A percentile compares a stretch with the other conserved stretches of the same genome.
Evolutionary conservation across 2,329 filamentous ascomycete species (phyloP).

Genomic region (Penicillium sp.): DNA sequence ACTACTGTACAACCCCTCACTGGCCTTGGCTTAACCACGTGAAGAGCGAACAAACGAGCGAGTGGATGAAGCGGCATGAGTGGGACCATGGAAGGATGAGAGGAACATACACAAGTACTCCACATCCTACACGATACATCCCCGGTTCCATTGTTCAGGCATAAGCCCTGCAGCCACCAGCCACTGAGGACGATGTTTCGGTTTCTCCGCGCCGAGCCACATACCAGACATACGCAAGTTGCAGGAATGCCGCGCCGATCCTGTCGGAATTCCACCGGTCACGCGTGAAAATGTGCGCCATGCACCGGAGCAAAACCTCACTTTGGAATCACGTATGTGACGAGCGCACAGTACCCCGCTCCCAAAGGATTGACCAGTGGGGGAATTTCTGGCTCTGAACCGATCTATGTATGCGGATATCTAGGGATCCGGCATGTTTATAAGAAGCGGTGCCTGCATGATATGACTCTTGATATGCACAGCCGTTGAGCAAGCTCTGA

Average conservation of each 20-base stretch:
- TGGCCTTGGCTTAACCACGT: neutral
- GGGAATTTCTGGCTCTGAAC: neutral
- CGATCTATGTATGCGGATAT: neutral
- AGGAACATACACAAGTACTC: neutral
- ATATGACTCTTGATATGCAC: neutral
- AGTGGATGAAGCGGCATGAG: neutral
- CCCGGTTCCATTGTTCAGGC: neutral
- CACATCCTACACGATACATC: neutral
- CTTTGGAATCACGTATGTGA: neutral
- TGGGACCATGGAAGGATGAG: neutral
- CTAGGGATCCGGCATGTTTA: neutral
- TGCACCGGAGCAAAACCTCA: slow-evolving; percentile 4
- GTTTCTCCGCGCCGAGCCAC: neutral
- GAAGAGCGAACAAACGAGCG: neutral
- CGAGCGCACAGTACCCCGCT: slow-evolving; percentile 4
- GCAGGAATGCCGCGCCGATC: slow-evolving; percentile 18
- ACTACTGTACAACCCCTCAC: neutral
- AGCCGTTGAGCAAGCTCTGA: neutral
- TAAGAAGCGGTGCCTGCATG: neutral
- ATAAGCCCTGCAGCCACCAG: neutral
- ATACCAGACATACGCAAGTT: neutral
- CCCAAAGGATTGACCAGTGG: neutral
- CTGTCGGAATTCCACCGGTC: slow-evolving; percentile 16
- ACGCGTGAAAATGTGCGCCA: slow-evolving; percentile 1
- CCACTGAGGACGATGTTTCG: neutral